A percentile compares a stretch with the other conserved stretches of the same genome.
phyloP scores from a whole-genome alignment of 2,329 filamentous ascomycete species.

The Rutstroemia sydowiana region DNA sequence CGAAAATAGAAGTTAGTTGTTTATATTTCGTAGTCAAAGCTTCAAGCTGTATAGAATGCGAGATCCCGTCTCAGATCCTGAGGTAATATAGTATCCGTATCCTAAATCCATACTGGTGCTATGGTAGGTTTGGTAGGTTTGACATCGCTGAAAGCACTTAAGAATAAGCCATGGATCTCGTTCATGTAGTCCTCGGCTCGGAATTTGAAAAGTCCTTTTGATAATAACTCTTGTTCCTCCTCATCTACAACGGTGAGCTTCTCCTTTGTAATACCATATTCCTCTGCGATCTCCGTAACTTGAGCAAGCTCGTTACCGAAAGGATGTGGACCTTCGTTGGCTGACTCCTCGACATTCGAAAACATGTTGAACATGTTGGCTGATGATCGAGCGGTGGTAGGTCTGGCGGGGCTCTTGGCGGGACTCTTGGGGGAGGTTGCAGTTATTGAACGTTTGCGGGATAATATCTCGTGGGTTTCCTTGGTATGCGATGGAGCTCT shows the following conservation, averaged over 20 bases:
- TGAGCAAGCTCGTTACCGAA: slow-evolving; percentile 88
- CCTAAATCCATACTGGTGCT: slow-evolving; percentile 27
- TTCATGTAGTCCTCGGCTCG: slow-evolving; percentile 74
- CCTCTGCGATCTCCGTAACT: slow-evolving; percentile 87
- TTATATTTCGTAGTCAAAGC: not conserved
- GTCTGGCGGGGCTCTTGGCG: slow-evolving; percentile 34
- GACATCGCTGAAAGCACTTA: slow-evolving; percentile 23
- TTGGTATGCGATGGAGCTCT: slow-evolving; percentile 85
- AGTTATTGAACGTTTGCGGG: slow-evolving; percentile 59
- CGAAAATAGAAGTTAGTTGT: not conserved
- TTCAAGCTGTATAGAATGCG: not conserved
- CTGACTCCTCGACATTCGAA: slow-evolving; percentile 19
- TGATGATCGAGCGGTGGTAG: slow-evolving; percentile 52
- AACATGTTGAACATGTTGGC: slow-evolving; percentile 28
- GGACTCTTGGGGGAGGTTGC: slow-evolving; percentile 51
- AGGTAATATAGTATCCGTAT: no score
- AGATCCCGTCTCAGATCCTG: slow-evolving; percentile 19
- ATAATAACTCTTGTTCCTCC: slow-evolving; percentile 63
- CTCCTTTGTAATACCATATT: slow-evolving; percentile 59
- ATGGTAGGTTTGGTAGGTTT: slow-evolving; percentile 16
- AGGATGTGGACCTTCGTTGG: slow-evolving; percentile 50
- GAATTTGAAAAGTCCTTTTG: slow-evolving; percentile 65
- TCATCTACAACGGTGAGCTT: slow-evolving; percentile 57
- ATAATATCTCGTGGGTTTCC: slow-evolving; percentile 70
- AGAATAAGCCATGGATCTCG: slow-evolving; percentile 62